These are phyloP conservation scores for Saprolegnia parasitica DNA, from an alignment of 352 stramenopile species.

Conservation along the genomic window DNA sequence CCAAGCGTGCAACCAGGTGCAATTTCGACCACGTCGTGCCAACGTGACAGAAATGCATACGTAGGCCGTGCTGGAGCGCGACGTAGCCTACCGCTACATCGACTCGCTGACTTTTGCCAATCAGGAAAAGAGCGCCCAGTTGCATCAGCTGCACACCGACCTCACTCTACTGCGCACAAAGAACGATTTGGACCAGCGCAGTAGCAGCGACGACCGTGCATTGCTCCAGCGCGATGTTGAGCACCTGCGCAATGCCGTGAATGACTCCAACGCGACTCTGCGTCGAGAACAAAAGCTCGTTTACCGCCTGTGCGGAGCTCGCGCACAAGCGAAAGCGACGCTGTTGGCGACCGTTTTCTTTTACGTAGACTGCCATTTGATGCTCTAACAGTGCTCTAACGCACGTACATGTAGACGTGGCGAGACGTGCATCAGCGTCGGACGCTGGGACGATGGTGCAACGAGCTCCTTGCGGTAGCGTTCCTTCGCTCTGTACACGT, in stretches of 20 bases:
- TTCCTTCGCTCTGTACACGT: neutral
- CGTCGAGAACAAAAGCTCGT: no score
- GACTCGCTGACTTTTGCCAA: neutral
- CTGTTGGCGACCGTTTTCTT: neutral
- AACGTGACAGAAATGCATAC: neutral
- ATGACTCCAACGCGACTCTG: no score
- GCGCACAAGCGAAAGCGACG: no score
- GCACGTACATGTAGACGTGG: neutral
- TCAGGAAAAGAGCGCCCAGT: neutral
- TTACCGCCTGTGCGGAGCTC: no score
- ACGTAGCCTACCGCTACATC: neutral
- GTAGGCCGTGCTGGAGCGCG: conserved; percentile 1
- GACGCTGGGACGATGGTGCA: neutral
- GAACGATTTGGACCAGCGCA: neutral
- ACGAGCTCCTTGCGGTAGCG: neutral
- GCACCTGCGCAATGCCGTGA: no score
- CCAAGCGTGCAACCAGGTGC: conserved; percentile 1
- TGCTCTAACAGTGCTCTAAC: neutral
- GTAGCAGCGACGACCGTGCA: neutral
- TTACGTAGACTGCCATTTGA: neutral
- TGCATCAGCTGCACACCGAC: neutral
- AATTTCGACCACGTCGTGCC: neutral
- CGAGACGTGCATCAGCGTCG: neutral
- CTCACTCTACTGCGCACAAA: neutral
- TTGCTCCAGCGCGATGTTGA: neutral